These are phyloP conservation scores for Beauveria medogensis DNA, from an alignment of 2,329 filamentous ascomycete species.

Conservation along the genomic window DNA sequence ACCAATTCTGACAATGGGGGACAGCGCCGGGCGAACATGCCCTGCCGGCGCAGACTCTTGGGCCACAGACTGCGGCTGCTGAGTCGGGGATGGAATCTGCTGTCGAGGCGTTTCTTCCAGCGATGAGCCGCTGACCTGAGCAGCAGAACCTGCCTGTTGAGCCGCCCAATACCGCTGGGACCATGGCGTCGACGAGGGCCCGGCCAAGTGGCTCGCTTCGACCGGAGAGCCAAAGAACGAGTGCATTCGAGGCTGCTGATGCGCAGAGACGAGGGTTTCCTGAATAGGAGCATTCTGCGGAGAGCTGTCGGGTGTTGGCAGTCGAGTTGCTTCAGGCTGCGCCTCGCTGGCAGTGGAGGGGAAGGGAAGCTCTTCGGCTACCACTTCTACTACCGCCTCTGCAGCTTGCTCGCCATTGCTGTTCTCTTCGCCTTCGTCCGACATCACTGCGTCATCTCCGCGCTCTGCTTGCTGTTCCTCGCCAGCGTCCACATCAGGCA, in stretches of 20 bases:
- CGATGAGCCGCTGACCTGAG: constrained; percentile 6
- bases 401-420: constrained; percentile 10
- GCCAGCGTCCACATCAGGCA: not conserved
- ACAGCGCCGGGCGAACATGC: constrained; percentile 37
- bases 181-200: not conserved
- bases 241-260: not conserved
- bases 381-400: constrained; percentile 13
- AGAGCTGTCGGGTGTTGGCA: not conserved
- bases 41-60: constrained; percentile 23
- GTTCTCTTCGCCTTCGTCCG: not conserved
- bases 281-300: not conserved
- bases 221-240: not conserved
- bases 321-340: not conserved
- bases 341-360: not conserved
- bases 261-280: not conserved
- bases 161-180: not conserved
- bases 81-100: constrained; percentile 30
- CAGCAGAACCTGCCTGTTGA: constrained; percentile 2
- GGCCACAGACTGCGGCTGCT: constrained; percentile 24
- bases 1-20: constrained; percentile 51
- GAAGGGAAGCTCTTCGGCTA: constrained; percentile 12
- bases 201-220: not conserved
- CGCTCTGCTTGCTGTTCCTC: not conserved
- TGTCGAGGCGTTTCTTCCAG: constrained; percentile 28
- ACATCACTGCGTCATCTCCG: constrained; percentile 6